These are phyloP conservation scores for Fusarium brachygibbosum DNA, from an alignment of 2,329 filamentous ascomycete species.

Conservation along the genomic window DNA sequence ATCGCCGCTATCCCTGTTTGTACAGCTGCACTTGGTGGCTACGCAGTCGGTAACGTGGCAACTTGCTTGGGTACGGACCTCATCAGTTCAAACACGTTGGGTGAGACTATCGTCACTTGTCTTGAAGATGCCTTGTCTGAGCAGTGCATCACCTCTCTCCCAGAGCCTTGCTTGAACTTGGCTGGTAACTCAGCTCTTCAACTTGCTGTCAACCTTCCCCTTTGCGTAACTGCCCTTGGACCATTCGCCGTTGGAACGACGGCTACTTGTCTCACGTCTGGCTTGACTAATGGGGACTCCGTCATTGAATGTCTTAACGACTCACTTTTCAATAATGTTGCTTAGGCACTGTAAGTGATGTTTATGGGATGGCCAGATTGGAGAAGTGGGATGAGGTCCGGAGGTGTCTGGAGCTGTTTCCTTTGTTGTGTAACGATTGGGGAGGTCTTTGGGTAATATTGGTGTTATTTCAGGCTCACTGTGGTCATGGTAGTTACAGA, in stretches of 20 bases:
- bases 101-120: neutral
- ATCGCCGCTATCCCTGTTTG: neutral
- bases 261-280: neutral
- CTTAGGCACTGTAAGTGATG: neutral
- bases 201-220: neutral
- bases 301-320: neutral
- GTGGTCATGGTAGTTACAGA: too few species aligned
- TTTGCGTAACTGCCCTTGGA: conserved; percentile 3
- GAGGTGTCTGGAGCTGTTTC: too few species aligned
- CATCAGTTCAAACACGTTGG: neutral
- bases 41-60: neutral
- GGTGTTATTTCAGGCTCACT: too few species aligned
- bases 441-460: too few species aligned
- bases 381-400: too few species aligned
- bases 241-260: neutral
- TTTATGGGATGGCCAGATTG: too few species aligned
- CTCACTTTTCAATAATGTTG: neutral
- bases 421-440: too few species aligned
- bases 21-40: neutral
- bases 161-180: neutral
- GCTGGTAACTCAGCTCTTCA: neutral
- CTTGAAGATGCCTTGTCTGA: conserved; percentile 1
- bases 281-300: neutral
- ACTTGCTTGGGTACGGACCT: conserved; percentile 3
- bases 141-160: neutral